Conservation (phyloP, 257 asterid species). For the Verbena officinalis region DNA sequence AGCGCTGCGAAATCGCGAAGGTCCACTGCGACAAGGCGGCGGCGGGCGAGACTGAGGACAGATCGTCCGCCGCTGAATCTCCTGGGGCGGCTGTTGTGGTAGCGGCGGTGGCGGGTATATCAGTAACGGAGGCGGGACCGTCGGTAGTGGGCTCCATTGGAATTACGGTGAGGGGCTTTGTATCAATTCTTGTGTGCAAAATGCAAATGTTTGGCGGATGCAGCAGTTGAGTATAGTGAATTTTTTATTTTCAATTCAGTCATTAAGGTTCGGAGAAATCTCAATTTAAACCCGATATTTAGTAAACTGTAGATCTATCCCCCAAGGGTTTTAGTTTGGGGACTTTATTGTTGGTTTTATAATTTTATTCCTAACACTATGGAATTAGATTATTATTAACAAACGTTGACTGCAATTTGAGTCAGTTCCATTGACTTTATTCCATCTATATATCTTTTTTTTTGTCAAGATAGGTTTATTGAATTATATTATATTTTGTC, state of each 20-base stretch:
- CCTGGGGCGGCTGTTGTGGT: conserved; percentile 12
- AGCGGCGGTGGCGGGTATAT: neutral
- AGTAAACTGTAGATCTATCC: too few relatives aligned
- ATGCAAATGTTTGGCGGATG: too few relatives aligned
- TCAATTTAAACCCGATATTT: too few relatives aligned
- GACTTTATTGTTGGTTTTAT: too few relatives aligned
- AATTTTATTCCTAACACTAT: too few relatives aligned
- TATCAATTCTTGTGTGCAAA: neutral
- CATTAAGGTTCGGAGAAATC: conserved; percentile 1
- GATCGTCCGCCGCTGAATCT: conserved; percentile 25
- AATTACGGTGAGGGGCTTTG: neutral
- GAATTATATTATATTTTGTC: too few relatives aligned
- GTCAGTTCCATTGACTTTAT: too few relatives aligned
- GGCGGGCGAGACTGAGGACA: conserved; percentile 21
- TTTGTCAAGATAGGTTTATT: too few relatives aligned
- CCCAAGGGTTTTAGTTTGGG: too few relatives aligned
- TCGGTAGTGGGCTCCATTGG: conserved; percentile 40
- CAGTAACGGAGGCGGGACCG: conserved; percentile 25
- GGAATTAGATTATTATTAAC: too few relatives aligned
- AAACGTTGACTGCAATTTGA: too few relatives aligned
- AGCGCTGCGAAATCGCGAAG: conserved; percentile 40
- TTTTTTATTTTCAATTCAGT: neutral
- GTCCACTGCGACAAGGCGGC: conserved; percentile 33
- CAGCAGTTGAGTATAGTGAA: neutral
- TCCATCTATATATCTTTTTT: too few relatives aligned